Conservation (phyloP, 148 eudicot genomes). For the Persicaria maculosa region DNA sequence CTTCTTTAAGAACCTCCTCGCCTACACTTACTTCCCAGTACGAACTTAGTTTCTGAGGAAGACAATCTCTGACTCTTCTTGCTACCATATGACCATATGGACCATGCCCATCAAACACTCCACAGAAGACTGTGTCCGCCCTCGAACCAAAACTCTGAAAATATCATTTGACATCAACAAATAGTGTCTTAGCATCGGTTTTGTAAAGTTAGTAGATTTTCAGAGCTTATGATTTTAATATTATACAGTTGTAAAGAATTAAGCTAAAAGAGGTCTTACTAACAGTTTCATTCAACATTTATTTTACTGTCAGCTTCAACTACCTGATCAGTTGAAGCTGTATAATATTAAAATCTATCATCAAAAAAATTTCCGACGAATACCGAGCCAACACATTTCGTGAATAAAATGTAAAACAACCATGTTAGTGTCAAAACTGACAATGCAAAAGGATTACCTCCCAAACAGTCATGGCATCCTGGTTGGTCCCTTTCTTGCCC, state of each 20-base stretch:
- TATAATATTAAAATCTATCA: too few relatives aligned
- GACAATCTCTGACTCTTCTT: conserved; percentile 78
- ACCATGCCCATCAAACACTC: conserved; percentile 94
- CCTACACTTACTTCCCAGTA: conserved; percentile 63
- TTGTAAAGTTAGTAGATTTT: too few relatives aligned
- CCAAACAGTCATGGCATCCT: conserved; percentile 99
- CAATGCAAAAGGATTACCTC: conserved; percentile 43
- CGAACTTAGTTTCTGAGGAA: conserved; percentile 70
- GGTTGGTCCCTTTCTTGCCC: conserved; percentile 91
- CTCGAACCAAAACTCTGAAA: conserved; percentile 83
- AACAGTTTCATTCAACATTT: too few relatives aligned
- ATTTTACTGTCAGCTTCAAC: too few relatives aligned
- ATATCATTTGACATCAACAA: background rate
- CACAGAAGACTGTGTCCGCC: conserved; percentile 76
- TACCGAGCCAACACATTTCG: too few relatives aligned
- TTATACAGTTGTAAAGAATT: too few relatives aligned
- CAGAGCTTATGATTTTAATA: too few relatives aligned
- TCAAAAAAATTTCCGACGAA: too few relatives aligned
- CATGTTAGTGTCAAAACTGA: background rate
- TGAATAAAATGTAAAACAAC: too few relatives aligned
- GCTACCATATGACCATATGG: conserved; percentile 96
- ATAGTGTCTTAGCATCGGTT: too few relatives aligned
- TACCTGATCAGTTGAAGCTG: too few relatives aligned
- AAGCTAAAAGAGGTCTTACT: too few relatives aligned
- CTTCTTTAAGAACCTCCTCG: conserved; percentile 55